A percentile compares a stretch with the other conserved stretches of the same genome.
phyloP scores from a whole-genome alignment of 2,329 filamentous ascomycete genomes.

The Colletotrichum lupini region DNA sequence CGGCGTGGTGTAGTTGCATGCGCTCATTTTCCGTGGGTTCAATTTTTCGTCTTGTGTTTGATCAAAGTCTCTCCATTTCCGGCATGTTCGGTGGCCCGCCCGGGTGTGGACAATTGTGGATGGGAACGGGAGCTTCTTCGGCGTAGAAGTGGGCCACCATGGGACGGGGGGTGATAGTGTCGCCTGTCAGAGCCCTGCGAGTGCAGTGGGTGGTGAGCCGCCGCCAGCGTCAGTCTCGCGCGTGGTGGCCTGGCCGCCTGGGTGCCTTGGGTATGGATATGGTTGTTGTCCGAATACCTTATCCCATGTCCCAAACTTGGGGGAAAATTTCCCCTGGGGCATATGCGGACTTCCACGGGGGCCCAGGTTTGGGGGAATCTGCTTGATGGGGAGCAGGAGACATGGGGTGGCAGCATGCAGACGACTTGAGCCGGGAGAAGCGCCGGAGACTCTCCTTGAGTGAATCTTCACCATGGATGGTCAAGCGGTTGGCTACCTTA shows the following conservation, averaged over 20 bases:
- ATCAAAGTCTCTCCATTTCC: slow-evolving; percentile 28
- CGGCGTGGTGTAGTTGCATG: not conserved
- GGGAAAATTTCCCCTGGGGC: not conserved
- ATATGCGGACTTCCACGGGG: slow-evolving; percentile 11
- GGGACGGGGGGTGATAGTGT: slow-evolving; percentile 23
- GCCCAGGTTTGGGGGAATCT: slow-evolving; percentile 1
- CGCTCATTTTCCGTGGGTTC: not conserved
- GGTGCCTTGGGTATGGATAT: not conserved
- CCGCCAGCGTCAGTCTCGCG: slow-evolving; percentile 6
- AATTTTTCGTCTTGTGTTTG: not conserved
- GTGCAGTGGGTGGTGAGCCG: not conserved
- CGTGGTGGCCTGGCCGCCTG: not conserved
- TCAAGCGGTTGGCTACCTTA: not conserved
- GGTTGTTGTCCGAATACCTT: not conserved
- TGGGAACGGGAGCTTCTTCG: slow-evolving; percentile 32
- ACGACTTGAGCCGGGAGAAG: not conserved
- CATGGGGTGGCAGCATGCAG: not conserved
- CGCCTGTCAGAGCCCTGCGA: slow-evolving; percentile 11
- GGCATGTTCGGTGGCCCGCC: slow-evolving; percentile 33
- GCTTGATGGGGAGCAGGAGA: not conserved
- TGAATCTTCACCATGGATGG: not conserved
- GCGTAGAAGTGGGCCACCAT: slow-evolving; percentile 32
- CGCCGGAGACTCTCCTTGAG: not conserved
- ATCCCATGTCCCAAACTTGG: not conserved
- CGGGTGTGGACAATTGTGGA: slow-evolving; percentile 28